Base-by-base conservation (phyloP, 164 flowering plant species). In the Tinospora cordifolia region DNA sequence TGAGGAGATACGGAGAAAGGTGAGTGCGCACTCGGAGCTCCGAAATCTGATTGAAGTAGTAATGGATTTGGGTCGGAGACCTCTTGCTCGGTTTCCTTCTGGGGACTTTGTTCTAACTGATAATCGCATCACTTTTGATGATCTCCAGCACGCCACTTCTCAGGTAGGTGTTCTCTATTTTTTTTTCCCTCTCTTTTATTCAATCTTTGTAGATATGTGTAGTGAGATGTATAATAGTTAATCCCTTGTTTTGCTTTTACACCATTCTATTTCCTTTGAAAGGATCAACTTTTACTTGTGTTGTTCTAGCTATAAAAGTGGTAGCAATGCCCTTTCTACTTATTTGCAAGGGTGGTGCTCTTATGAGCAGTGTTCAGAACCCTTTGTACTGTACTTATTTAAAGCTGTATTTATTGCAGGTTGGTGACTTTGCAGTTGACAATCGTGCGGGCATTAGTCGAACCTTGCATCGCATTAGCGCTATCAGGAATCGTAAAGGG, bases 391-490 rank as follows among this genome's bases (percentile, higher is more conserved):
- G 36, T 59, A 40, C 72, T 76, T 65, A 70, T 67, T 71, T 41
- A 71, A 51, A 24, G 30, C 34, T 24, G 14, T 60, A 17, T 67
- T 24, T 44, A 40, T 72, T 74, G 69, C 81, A 93, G 98, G 97
- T 91, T 80, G 97, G 97, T 69, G 97, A 93, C 69, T 93, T 93
- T 86, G 90, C 93, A 17, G 68, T 84, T 71, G 98, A 93, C 75
- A 93, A 93, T 72, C 87, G 98, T 75, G 97, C 96, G 7, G 98
- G 98, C 60, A 90, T 91, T 39, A 93, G 96, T 79, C 76, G 92
- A 78, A 93, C 98, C 40, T 85, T 93, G 65, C 98, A 93, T 71
- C 88, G 97, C 8, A 90, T 93, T 41, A 93, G 98, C 81, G 97
- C 89, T 65, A 87, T 93, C 47, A 85, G 89, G 75, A 93, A 93